phyloP scores from a whole-genome alignment of 2,329 filamentous ascomycete genomes.

The Fusarium siculi region DNA sequence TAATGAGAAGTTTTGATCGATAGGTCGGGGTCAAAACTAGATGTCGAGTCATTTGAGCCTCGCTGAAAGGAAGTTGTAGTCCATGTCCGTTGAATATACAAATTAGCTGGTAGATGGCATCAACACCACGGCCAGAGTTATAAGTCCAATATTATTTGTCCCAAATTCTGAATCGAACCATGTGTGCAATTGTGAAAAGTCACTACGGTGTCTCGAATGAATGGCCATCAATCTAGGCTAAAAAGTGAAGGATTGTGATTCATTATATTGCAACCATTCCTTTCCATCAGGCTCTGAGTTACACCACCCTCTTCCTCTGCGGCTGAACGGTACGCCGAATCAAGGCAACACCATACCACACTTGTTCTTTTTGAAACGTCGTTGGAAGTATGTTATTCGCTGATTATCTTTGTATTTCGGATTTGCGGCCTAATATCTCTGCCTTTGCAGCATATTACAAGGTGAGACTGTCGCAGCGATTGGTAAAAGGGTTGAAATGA shows the following conservation, averaged over 20 bases:
- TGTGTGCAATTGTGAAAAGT: rapidly evolving
- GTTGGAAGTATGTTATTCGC: neutral
- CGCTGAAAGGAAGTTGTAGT: neutral
- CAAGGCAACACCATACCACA: neutral
- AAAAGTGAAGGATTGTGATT: neutral
- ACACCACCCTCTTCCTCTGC: neutral
- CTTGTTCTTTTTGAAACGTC: neutral
- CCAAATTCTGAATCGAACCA: rapidly evolving
- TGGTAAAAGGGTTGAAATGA: neutral
- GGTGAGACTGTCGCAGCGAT: neutral
- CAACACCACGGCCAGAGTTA: neutral
- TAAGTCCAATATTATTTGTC: neutral
- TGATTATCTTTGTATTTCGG: neutral
- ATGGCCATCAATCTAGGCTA: neutral
- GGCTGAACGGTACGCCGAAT: neutral
- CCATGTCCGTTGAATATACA: rapidly evolving
- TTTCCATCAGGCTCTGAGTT: neutral
- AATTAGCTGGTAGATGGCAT: neutral
- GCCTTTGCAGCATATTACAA: neutral
- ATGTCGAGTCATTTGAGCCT: rapidly evolving
- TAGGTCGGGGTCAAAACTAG: too few species aligned
- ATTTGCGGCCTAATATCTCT: neutral
- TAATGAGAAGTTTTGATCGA: rapidly evolving
- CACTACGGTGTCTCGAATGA: rapidly evolving
- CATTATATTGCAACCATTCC: neutral